These are phyloP conservation scores for Pseudogymnoascus destructans DNA, from an alignment of 2,329 filamentous ascomycete genomes.

Conservation along the genomic window DNA sequence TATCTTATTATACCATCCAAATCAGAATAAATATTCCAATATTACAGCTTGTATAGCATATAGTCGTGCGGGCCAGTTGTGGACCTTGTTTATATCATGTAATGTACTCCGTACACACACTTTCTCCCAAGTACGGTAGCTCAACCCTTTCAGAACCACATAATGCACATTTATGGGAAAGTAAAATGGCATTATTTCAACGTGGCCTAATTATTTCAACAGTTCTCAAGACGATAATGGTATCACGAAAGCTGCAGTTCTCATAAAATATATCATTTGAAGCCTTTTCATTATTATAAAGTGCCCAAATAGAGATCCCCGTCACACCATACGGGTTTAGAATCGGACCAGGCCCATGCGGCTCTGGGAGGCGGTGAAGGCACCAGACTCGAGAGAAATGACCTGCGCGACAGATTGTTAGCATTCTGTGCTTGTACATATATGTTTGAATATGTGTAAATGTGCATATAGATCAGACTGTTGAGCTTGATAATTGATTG, in stretches of 20 bases:
- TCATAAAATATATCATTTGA: neutral
- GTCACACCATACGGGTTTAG: neutral
- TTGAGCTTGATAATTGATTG: conserved; percentile 47
- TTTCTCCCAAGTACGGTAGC: neutral
- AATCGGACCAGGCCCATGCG: neutral
- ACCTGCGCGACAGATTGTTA: conserved; percentile 3
- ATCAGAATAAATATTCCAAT: neutral
- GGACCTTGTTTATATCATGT: conserved; percentile 3
- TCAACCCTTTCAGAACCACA: neutral
- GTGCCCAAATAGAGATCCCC: neutral
- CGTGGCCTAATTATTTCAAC: neutral
- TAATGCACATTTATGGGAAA: neutral
- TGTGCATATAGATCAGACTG: conserved; percentile 37
- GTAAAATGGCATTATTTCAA: neutral
- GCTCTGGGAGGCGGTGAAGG: neutral
- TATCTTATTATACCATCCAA: neutral
- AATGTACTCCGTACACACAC: neutral
- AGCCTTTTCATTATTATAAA: neutral
- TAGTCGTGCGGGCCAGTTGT: conserved; percentile 1
- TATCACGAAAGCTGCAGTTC: neutral
- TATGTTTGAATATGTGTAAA: neutral
- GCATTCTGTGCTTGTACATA: neutral
- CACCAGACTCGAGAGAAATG: neutral
- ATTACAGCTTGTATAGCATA: neutral
- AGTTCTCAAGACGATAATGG: neutral